Conservation (phyloP, 2,329 filamentous ascomycete species). For the Mycosphaerella arachidis region DNA sequence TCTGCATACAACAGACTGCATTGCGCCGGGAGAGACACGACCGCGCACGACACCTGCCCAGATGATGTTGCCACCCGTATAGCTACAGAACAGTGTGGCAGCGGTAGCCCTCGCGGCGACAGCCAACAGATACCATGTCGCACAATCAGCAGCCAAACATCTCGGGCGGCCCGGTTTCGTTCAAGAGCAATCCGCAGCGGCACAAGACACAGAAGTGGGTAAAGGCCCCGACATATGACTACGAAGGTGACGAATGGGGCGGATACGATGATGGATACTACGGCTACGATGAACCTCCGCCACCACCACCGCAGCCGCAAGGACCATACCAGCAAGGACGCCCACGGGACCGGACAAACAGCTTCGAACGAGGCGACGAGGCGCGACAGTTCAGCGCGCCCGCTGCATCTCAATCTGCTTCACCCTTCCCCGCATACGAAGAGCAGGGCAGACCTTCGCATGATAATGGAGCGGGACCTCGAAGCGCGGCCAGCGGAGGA, state of each 20-base stretch:
- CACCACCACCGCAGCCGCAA: constrained; percentile 29
- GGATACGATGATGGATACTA: constrained; percentile 56
- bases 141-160: constrained; percentile 14
- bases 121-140: constrained; percentile 18
- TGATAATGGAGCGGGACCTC: constrained; percentile 2
- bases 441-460: constrained; percentile 5
- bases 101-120: neutral
- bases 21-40: neutral
- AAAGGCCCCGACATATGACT: constrained; percentile 77
- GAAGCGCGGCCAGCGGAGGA: constrained; percentile 5
- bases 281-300: constrained; percentile 43
- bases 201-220: constrained; percentile 94
- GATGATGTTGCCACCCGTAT: constrained; percentile 1
- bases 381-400: constrained; percentile 42
- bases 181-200: constrained; percentile 81
- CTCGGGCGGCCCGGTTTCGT: constrained; percentile 45
- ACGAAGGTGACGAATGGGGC: constrained; percentile 93
- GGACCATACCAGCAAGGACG: constrained; percentile 28
- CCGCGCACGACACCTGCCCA: neutral
- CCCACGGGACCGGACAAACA: constrained; percentile 35
- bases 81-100: neutral
- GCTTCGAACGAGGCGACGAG: constrained; percentile 54
- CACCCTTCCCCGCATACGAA: constrained; percentile 16
- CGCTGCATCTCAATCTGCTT: constrained; percentile 6
- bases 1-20: neutral